Evolutionary conservation across 176 grass and related monocot species (phyloP).

Genomic region (Eragrostis nindensis): DNA sequence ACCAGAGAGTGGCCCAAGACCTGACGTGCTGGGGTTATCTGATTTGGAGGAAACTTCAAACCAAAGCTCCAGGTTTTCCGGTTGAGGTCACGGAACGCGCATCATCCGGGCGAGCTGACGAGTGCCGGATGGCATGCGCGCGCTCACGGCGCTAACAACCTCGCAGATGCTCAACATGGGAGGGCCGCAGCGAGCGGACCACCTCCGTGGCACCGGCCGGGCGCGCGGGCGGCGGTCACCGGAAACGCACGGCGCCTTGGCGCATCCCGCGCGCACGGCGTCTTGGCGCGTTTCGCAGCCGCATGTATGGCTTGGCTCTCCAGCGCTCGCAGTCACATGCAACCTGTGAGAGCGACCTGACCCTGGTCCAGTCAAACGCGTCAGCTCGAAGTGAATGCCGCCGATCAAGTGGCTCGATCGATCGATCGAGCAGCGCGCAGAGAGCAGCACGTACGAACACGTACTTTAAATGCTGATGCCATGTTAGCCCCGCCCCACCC

Average conservation of each 20-base stretch:
- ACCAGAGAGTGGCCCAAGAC: neutral
- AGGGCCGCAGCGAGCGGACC: neutral
- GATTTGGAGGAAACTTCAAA: neutral
- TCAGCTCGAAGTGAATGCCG: conserved; percentile 42
- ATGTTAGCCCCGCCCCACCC: neutral
- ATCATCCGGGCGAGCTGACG: neutral
- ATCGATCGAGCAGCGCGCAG: neutral
- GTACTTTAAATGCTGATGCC: neutral
- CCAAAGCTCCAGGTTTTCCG: neutral
- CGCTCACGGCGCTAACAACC: neutral
- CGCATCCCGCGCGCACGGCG: neutral
- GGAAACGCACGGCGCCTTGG: neutral
- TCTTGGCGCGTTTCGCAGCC: neutral
- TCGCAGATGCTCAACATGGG: neutral
- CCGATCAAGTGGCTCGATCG: neutral
- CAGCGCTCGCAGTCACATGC: conserved; percentile 3
- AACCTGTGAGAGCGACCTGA: no score
- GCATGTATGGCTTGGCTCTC: neutral
- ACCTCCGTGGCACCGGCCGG: neutral
- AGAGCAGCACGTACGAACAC: neutral
- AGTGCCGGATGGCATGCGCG: neutral
- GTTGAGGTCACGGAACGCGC: neutral
- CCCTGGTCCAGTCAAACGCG: conserved; percentile 30
- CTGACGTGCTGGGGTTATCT: neutral
- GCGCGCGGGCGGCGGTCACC: neutral